Percentiles rank a stretch among this genome's conserved stretches.
Conservation (phyloP, 768 basidiomycete species). For the Aureoboletus auriporus region DNA sequence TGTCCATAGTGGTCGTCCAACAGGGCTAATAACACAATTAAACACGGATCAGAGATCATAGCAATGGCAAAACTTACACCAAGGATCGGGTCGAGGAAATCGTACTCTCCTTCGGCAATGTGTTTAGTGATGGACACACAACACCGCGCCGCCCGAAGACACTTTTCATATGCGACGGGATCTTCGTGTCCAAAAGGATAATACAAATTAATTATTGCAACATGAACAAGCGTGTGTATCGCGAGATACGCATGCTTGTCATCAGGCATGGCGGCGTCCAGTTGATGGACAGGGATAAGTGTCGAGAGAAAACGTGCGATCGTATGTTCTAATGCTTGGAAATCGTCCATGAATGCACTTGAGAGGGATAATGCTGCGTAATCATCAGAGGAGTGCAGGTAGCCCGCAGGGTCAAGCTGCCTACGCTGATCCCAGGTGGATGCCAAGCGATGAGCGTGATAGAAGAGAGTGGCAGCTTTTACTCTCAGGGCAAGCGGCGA, state of each 20-base stretch:
- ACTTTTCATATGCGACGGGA: conserved; percentile 60
- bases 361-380: conserved; percentile 42
- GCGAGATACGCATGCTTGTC: conserved; percentile 58
- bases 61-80: conserved; percentile 46
- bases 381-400: conserved; percentile 20
- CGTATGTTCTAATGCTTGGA: conserved; percentile 58
- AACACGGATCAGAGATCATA: conserved; percentile 1
- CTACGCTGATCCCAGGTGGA: conserved; percentile 59
- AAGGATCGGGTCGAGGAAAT: conserved; percentile 74
- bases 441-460: conserved; percentile 60
- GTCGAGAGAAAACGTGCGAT: conserved; percentile 62
- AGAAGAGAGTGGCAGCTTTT: conserved; percentile 74
- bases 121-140: conserved; percentile 59
- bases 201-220: conserved; percentile 63
- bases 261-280: conserved; percentile 50
- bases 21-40: conserved; percentile 46
- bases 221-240: conserved; percentile 63
- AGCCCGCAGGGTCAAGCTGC: conserved; percentile 21
- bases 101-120: conserved; percentile 59
- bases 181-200: conserved; percentile 59
- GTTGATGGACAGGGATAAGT: conserved; percentile 60
- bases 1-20: conserved; percentile 68
- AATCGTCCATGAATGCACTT: conserved; percentile 50
- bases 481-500: conserved; percentile 62
- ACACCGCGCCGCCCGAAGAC: conserved; percentile 57